Evolutionary conservation across 2,329 filamentous ascomycete genomes (phyloP), one percentile per base, ranked within the genome.

Genomic region (Blastomyces parvus): DNA sequence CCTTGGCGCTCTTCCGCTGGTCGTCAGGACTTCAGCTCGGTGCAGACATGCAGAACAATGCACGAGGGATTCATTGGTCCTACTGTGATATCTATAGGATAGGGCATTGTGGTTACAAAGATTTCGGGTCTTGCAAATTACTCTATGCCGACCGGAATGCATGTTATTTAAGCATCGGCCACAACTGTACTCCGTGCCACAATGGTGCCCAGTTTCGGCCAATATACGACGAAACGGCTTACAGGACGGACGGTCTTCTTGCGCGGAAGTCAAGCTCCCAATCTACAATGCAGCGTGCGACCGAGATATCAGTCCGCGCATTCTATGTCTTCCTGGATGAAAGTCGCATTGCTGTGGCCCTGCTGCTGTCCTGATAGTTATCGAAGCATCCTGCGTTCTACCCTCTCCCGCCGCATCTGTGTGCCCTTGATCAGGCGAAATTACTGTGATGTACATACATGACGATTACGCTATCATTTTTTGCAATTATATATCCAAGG

Each of bases 321-420:
- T 48, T 19, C 17, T 50, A 30, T 25, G 17, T n/a, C 17, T 27
- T 59, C 42, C 38, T 22, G 64, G 52, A 62, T 69, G 67, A 22
- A 67, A 60, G 60, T 69, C 64, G 65, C 63, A 60, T 70, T 82
- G 19, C 68, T 55, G n/a, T 55, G n/a, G 64, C 69, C 50, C 73
- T 74, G 1, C 48, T 25, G 13, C 25, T 14, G 11, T 14, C 22
- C 48, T 5, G 1, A 25, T 6, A 25, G 9, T 2, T 11, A 52
- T 27, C 44, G 0, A 22, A n/a, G 8, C 19, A 71, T 79, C 76
- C 60, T 79, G 63, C 9, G 74, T 70, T 58, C 70, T 67, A 66
- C 79, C 78, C 4, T 76, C 72, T 62, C 70, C 72, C 6, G 69
- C 72, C 3, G 68, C 69, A 62, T 70, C 68, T 62, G 76, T 64